Base-by-base conservation (phyloP, 148 eudicot species). In the Hydrangea macrophylla region DNA sequence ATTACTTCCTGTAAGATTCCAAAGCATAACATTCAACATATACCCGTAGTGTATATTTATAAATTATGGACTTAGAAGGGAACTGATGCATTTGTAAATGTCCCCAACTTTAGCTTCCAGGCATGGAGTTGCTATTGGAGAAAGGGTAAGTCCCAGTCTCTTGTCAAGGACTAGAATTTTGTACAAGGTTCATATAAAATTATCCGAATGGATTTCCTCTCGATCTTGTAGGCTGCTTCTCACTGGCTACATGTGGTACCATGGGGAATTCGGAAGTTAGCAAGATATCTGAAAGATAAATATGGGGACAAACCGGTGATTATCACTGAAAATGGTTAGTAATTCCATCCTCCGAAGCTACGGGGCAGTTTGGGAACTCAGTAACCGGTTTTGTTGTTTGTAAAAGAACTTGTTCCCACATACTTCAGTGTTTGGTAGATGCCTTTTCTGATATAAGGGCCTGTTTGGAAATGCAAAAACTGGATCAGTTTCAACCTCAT, bases 241-340 rank as follows among this genome's bases (percentile, higher is more conserved):
- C 63, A 83, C 60, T 94, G 98, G 98, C 68, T 94, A 45, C 89
- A 75, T 66, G 87, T 94, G 7, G 98, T 94, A 17, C 97, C 98
- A 9, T 94, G 97, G 98, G 98, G 97, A 2, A 78, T 94, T 35
- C 75, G 91, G 26, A 88, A 84, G 45, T 42, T 94, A 70, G 75
- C 83, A 11, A 71, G 64, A 22, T 82, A 94, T 62, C 65, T 94
- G 20, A 85, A 78, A 60, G 81, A 83, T 26, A 88, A 76, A 70
- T 94, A 94, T 64, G 92, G 78, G 26, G 88, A 88, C 54, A 92
- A 85, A 32, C 85, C 92, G 1, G 75, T 94, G 39, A 60, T 86
- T 58, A 85, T 90, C 70, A 88, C 97, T 0, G 97, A 94, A 87
- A 94, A 94, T 76, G 97, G 98, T 88, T 54, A 75, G 48, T 36